Percentiles rank a stretch among this genome's conserved stretches.
Conservation (phyloP, 257 asterid species). For the Mentha longifolia region DNA sequence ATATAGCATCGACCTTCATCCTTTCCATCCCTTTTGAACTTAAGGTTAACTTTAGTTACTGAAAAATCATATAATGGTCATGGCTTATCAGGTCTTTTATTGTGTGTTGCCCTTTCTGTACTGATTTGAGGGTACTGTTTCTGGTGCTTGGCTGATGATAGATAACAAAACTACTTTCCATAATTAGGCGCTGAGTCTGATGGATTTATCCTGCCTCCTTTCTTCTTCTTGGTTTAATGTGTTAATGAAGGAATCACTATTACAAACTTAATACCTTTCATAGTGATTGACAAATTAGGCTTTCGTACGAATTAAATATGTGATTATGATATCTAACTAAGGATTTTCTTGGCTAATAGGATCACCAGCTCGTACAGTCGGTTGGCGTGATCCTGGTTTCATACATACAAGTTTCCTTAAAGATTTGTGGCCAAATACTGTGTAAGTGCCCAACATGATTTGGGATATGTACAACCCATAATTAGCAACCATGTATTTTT, state of each 20-base stretch:
- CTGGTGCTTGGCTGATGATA: not conserved
- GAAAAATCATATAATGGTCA: constrained; percentile 11
- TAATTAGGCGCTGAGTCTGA: not conserved
- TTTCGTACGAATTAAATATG: constrained; percentile 10
- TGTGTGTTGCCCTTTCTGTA: not conserved
- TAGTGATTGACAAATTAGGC: constrained; percentile 4
- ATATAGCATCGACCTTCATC: not conserved
- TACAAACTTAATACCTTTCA: not conserved
- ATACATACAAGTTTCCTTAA: constrained; percentile 89
- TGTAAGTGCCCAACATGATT: constrained; percentile 46
- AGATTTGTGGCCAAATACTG: constrained; percentile 81
- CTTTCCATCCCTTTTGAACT: not conserved
- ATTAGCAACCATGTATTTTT: not conserved
- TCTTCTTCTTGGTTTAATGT: not conserved
- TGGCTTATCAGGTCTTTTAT: constrained; percentile 3
- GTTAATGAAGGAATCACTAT: not conserved
- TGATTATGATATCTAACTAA: constrained; percentile 30
- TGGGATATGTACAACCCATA: not conserved
- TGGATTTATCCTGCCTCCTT: not conserved
- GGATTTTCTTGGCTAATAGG: constrained; percentile 47
- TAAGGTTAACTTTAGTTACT: not conserved
- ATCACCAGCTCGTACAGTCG: constrained; percentile 93
- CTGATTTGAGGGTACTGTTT: not conserved
- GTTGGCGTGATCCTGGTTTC: constrained; percentile 99
- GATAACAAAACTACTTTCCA: not conserved